phyloP scores from a whole-genome alignment of 352 stramenopile genomes.

The Blastocystis sp. region DNA sequence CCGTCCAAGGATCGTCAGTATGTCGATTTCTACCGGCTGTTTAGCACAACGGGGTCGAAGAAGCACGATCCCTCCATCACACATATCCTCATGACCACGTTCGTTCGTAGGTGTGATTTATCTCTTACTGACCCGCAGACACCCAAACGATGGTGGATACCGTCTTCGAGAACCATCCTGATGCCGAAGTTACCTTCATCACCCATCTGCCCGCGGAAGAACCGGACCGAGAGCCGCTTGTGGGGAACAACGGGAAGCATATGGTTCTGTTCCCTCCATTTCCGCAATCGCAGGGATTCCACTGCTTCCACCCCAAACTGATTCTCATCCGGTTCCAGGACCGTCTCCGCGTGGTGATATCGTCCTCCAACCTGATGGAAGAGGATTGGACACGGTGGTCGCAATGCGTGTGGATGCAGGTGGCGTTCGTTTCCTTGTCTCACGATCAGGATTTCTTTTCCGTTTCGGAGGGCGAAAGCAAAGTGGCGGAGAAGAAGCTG shows the following conservation, averaged over 20 bases:
- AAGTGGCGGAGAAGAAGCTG: slow-evolving; percentile 35
- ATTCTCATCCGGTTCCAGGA: slow-evolving; percentile 62
- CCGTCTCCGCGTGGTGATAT: slow-evolving; percentile 58
- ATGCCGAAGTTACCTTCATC: slow-evolving; percentile 35
- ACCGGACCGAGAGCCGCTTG: neutral
- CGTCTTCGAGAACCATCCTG: neutral
- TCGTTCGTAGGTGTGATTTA: slow-evolving; percentile 15
- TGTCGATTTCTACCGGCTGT: slow-evolving; percentile 37
- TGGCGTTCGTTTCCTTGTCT: neutral
- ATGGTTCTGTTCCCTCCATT: slow-evolving; percentile 20
- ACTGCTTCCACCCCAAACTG: slow-evolving; percentile 64
- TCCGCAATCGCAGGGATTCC: no score
- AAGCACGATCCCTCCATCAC: slow-evolving; percentile 40
- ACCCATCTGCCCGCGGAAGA: neutral
- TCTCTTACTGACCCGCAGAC: neutral
- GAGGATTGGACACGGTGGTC: slow-evolving; percentile 61
- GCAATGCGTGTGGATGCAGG: slow-evolving; percentile 68
- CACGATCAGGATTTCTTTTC: slow-evolving; percentile 55
- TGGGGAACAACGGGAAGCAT: slow-evolving; percentile 5
- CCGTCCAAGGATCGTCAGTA: neutral
- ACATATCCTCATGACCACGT: slow-evolving; percentile 45
- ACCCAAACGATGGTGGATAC: neutral
- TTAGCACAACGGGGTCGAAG: neutral
- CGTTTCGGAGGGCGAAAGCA: neutral
- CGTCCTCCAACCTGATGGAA: slow-evolving; percentile 41